Percentiles rank a stretch among this genome's conserved stretches.
phyloP scores from a whole-genome alignment of 2,329 filamentous ascomycete species.

The Zymoseptoria crescenta region DNA sequence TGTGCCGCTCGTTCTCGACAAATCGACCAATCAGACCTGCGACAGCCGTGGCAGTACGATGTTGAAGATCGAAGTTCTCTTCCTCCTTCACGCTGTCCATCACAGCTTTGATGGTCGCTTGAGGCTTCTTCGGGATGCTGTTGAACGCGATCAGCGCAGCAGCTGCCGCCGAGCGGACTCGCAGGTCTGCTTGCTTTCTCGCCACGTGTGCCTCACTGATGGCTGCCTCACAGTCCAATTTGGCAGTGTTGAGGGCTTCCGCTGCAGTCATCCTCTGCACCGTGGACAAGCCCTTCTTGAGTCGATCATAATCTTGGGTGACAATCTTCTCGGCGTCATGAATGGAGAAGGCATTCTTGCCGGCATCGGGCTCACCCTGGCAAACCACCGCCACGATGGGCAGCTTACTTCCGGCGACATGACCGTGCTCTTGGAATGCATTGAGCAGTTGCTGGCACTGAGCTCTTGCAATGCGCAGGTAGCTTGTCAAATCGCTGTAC shows the following conservation, averaged over 20 bases:
- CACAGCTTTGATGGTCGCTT: slow-evolving; percentile 84
- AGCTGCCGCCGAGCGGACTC: slow-evolving; percentile 78
- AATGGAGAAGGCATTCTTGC: slow-evolving; percentile 86
- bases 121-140: slow-evolving; percentile 85
- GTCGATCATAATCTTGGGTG: slow-evolving; percentile 72
- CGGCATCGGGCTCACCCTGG: slow-evolving; percentile 85
- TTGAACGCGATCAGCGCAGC: slow-evolving; percentile 83
- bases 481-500: slow-evolving; percentile 86
- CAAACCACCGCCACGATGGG: slow-evolving; percentile 82
- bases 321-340: slow-evolving; percentile 81
- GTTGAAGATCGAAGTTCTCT: slow-evolving; percentile 81
- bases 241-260: slow-evolving; percentile 70
- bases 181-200: slow-evolving; percentile 75
- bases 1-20: slow-evolving; percentile 67
- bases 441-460: slow-evolving; percentile 87
- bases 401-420: slow-evolving; percentile 65
- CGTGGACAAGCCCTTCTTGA: slow-evolving; percentile 83
- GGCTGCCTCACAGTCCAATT: slow-evolving; percentile 58
- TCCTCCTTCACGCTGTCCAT: slow-evolving; percentile 98
- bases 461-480: slow-evolving; percentile 78
- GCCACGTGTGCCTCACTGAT: slow-evolving; percentile 72
- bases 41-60: slow-evolving; percentile 76
- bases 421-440: slow-evolving; percentile 84
- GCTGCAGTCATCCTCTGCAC: slow-evolving; percentile 78
- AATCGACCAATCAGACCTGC: slow-evolving; percentile 81